Base-by-base conservation (phyloP, 2,329 filamentous ascomycete species). In the Cryphonectria nitschkei region DNA sequence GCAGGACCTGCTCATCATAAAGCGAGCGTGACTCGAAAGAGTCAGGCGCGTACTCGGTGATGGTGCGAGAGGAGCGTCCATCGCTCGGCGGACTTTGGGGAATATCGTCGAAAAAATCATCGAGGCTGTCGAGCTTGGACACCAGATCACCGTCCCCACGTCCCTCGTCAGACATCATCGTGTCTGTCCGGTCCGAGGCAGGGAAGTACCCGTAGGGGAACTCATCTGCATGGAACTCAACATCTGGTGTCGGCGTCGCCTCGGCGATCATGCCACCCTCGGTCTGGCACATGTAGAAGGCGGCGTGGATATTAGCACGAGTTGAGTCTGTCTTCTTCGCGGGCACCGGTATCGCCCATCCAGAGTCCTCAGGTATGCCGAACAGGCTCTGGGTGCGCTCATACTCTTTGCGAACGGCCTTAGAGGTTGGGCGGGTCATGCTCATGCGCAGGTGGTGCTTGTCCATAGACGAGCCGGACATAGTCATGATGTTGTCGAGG, bases 381-480 rank as follows among this genome's bases (percentile, higher is more conserved):
- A 98, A 99, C 46, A 99, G 83, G 77, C 94, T 98, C 79, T 97
- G 93, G 0, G 94, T 97, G 32, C 93, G 91, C 78, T 97, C 95
- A 76, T 97, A 98, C 81, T 98, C 95, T 79, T 98, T 98, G 65
- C 93, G 91, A 65, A 96, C 92, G 0, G 92, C 90, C 75, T 93
- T 92, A 0, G 94, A 96, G 2, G 94, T 94, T 0, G 93, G 91
- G 16, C 93, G 92, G 6, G 94, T 95, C 94, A 99, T 98, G 80
- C 95, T 98, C 97, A 99, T 99, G 54, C 96, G 90, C 71, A 99
- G 84, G 78, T 98, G 94, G 76, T 98, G 94, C 76, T 93, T 94
- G 80, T 98, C 96, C 87, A 97, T 94, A 1, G 95, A 92, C 43
- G 93, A 94, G 5, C 93, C 93, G 0, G 94, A 94, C 84, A 98